Evolutionary conservation across 2,329 filamentous ascomycete species (phyloP), one percentile per base, ranked within the genome.

Genomic region (Botrytis galanthina): DNA sequence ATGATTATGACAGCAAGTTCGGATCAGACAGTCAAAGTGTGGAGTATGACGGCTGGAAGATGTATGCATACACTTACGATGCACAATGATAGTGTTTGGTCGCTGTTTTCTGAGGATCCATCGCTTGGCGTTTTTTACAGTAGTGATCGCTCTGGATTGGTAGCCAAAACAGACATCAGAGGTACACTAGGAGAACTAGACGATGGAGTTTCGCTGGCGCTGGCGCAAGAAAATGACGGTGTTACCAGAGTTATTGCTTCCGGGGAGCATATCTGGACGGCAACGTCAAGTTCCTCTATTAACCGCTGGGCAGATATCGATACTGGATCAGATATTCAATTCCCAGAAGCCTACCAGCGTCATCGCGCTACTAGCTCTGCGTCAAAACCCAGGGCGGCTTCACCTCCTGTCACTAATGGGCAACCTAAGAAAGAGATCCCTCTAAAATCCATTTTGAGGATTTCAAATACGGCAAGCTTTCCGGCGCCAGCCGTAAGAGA

Each of bases 71-170:
- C 96, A 0, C 88, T 99, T 78, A 98, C 95, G 72, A 99, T 99
- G 96, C 96, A 99, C 84, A 97, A 97, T 80, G 94, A 97, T 80
- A 98, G 95, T 81, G 93, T 99, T 35, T 99, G 96, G 96, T 97
- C 94, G 1, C 86, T 99, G 35, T 97, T 92, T 82, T 98, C 96
- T 0, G 91, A 95, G 71, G 90, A 97, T 78, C 94, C 95, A 0
- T 88, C 92, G 74, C 87, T 99, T 6, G 91, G 92, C 16, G 89
- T 97, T 44, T 98, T 99, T 82, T 98, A 98, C 84, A 98, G 95
- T 73, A 93, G 92, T 78, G 96, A 99, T 83, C 91, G 95, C 70
- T 95, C 94, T 1, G 96, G 96, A 4, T 84, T 98, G 75, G 91
- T 99, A n/a, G 95, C 94, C 72, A 99, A 98, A 86, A 98, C 95